A percentile compares a stretch with the other conserved stretches of the same genome.
Conservation (phyloP, 2,329 filamentous ascomycete genomes). For the Aspergillus proliferans region DNA sequence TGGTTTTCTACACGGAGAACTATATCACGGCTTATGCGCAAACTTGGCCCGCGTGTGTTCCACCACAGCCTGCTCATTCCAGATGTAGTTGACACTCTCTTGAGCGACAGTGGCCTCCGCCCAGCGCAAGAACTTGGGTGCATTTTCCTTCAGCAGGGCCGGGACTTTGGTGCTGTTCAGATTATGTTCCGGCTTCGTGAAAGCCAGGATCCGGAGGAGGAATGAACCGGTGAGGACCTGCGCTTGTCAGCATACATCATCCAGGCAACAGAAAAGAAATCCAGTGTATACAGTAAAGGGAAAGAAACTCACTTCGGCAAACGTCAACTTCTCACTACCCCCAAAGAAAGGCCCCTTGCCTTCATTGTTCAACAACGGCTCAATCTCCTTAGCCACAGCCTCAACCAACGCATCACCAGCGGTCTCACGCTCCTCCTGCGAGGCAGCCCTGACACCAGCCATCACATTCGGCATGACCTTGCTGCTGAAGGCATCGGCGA, state of each 20-base stretch:
- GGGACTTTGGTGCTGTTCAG: conserved; percentile 44
- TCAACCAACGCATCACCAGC: conserved; percentile 49
- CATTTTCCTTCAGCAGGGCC: conserved; percentile 40
- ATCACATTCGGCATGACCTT: conserved; percentile 52
- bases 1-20: too few species aligned
- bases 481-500: conserved; percentile 62
- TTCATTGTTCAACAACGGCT: conserved; percentile 54
- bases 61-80: conserved; percentile 47
- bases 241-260: conserved; percentile 6
- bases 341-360: conserved; percentile 54
- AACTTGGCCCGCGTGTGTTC: conserved; percentile 40
- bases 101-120: conserved; percentile 53
- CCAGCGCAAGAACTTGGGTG: conserved; percentile 67
- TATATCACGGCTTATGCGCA: conserved; percentile 10
- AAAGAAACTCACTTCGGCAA: conserved; percentile 57
- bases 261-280: neutral
- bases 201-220: conserved; percentile 53
- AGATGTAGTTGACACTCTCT: conserved; percentile 61
- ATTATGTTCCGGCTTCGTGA: conserved; percentile 49
- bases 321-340: conserved; percentile 57
- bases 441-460: conserved; percentile 43
- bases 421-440: conserved; percentile 46
- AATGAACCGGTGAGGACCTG: conserved; percentile 63
- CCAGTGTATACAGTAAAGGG: neutral
- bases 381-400: conserved; percentile 62